phyloP scores from a whole-genome alignment of 73 alveolate species.

The Paramecium sonneborni region DNA sequence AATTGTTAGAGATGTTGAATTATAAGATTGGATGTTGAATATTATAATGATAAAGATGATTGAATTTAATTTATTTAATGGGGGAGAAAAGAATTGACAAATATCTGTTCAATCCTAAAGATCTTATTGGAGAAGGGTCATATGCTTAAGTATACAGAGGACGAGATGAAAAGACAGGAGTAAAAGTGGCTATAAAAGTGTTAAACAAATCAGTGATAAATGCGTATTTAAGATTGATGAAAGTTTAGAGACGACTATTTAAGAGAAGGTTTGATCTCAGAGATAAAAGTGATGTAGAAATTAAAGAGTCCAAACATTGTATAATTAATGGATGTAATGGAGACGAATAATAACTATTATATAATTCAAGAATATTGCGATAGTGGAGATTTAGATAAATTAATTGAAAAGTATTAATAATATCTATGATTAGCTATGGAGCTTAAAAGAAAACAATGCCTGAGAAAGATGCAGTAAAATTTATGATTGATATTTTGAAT shows the following conservation, averaged over 20 bases:
- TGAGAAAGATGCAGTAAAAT: conserved; percentile 58
- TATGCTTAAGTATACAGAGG: conserved; percentile 67
- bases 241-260: conserved; percentile 57
- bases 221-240: conserved; percentile 33
- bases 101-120: conserved; percentile 50
- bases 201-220: conserved; percentile 48
- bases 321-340: conserved; percentile 59
- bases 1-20: no score
- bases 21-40: not conserved
- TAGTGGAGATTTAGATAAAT: conserved; percentile 59
- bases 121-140: conserved; percentile 62
- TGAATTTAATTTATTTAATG: conserved; percentile 31
- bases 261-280: conserved; percentile 61
- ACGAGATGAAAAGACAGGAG: conserved; percentile 63
- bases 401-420: not conserved
- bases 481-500: conserved; percentile 59
- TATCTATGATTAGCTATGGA: not conserved
- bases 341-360: conserved; percentile 61
- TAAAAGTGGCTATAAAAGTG: conserved; percentile 65
- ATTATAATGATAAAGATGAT: not conserved
- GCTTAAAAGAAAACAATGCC: conserved; percentile 35
- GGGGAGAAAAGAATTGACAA: conserved; percentile 54
- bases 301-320: conserved; percentile 60
- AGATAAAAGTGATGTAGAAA: conserved; percentile 61
- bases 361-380: conserved; percentile 66